phyloP scores from a whole-genome alignment of 2,329 filamentous ascomycete genomes.

The Coniochaeta sp. region DNA sequence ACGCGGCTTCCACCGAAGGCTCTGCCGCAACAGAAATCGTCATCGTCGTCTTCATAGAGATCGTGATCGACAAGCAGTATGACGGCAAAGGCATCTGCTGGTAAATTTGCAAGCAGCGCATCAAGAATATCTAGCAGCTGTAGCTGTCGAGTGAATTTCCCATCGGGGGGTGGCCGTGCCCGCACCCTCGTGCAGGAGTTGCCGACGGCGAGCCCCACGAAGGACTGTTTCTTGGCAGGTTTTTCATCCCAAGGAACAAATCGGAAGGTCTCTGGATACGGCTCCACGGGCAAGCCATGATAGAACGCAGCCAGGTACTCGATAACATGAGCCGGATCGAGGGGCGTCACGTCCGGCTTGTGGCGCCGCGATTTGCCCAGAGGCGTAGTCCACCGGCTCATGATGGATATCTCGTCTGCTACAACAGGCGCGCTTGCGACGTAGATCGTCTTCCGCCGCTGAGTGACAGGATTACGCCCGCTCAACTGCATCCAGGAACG shows the following conservation, averaged over 20 bases:
- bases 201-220: constrained; percentile 37
- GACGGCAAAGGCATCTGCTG: constrained; percentile 50
- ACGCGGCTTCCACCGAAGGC: constrained; percentile 60
- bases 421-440: constrained; percentile 39
- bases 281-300: constrained; percentile 42
- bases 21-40: constrained; percentile 58
- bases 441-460: constrained; percentile 42
- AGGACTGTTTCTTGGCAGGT: constrained; percentile 12
- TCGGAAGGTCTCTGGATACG: constrained; percentile 27
- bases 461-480: constrained; percentile 41
- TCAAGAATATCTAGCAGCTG: constrained; percentile 57
- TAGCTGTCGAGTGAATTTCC: constrained; percentile 40
- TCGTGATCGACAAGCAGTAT: constrained; percentile 54
- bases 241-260: constrained; percentile 42
- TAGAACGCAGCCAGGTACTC: constrained; percentile 40
- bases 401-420: constrained; percentile 22
- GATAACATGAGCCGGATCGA: constrained; percentile 20
- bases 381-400: constrained; percentile 32
- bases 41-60: constrained; percentile 51
- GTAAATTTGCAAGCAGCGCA: constrained; percentile 43
- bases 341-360: constrained; percentile 10
- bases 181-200: constrained; percentile 40
- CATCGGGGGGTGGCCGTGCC: constrained; percentile 38
- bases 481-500: constrained; percentile 38
- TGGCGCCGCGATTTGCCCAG: constrained; percentile 14